Conservation (phyloP, 768 basidiomycete species). For the Trametes sanguinea region DNA sequence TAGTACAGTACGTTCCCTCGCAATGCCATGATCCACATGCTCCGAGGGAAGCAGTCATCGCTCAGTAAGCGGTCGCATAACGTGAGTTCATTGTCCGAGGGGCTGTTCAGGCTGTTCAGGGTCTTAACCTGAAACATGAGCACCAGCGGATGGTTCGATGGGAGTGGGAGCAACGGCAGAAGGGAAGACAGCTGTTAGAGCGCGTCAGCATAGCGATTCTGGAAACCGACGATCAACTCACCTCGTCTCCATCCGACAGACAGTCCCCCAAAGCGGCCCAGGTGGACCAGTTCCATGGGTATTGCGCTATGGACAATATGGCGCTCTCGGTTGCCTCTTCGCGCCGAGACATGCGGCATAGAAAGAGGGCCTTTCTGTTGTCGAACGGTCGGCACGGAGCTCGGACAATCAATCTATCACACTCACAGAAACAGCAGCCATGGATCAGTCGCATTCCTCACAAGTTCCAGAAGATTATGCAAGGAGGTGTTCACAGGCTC, state of each 20-base stretch:
- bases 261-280: constrained; percentile 84
- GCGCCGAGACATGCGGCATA: constrained; percentile 75
- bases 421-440: constrained; percentile 84
- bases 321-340: constrained; percentile 85
- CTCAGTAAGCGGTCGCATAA: constrained; percentile 78
- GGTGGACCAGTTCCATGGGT: constrained; percentile 94
- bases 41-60: constrained; percentile 74
- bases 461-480: constrained; percentile 57
- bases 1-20: constrained; percentile 89
- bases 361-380: constrained; percentile 77
- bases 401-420: not conserved
- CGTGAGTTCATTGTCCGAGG: constrained; percentile 81
- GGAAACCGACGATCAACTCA: constrained; percentile 34
- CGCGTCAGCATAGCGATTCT: constrained; percentile 25
- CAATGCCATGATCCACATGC: constrained; percentile 83
- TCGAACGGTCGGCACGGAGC: constrained; percentile 5
- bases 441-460: constrained; percentile 66
- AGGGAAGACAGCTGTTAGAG: constrained; percentile 44
- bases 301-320: constrained; percentile 71
- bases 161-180: constrained; percentile 47
- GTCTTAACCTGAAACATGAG: constrained; percentile 86
- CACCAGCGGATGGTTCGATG: constrained; percentile 55
- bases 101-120: constrained; percentile 85
- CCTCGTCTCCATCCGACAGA: constrained; percentile 85
- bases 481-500: constrained; percentile 64